Evolutionary conservation across 257 asterid genomes (phyloP).

Genomic region (Solanum verrucosum): DNA sequence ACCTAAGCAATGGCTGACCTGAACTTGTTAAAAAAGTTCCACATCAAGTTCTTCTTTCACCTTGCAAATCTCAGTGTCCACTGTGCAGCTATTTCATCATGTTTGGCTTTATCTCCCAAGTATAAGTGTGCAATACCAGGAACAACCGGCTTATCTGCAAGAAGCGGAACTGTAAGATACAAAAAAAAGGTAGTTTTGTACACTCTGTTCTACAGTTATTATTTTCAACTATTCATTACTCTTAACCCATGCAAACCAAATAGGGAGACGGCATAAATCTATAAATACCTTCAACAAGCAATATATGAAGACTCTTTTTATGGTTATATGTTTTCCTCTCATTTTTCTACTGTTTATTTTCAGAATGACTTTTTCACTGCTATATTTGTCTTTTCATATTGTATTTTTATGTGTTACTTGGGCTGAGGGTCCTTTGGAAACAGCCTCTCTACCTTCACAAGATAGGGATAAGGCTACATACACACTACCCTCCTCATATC

Average conservation of each 20-base stretch:
- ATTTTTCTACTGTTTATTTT: background rate
- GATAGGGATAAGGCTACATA: background rate
- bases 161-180: background rate
- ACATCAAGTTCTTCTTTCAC: slow-evolving; percentile 11
- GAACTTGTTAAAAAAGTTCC: background rate
- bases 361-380: background rate
- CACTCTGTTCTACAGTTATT: background rate
- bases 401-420: background rate
- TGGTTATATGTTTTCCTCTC: background rate
- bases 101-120: slow-evolving; percentile 64
- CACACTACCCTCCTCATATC: background rate
- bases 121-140: slow-evolving; percentile 67
- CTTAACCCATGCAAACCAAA: background rate
- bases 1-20: background rate
- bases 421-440: background rate
- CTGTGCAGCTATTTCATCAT: slow-evolving; percentile 71
- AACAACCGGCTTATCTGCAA: slow-evolving; percentile 82
- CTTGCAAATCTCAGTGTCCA: slow-evolving; percentile 84
- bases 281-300: background rate
- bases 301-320: background rate
- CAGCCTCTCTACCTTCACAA: background rate
- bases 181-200: background rate
- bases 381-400: too few species aligned
- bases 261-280: background rate
- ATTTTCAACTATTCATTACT: background rate